Base-by-base conservation (phyloP, 208 protist species). In the Leishmania tropica region DNA sequence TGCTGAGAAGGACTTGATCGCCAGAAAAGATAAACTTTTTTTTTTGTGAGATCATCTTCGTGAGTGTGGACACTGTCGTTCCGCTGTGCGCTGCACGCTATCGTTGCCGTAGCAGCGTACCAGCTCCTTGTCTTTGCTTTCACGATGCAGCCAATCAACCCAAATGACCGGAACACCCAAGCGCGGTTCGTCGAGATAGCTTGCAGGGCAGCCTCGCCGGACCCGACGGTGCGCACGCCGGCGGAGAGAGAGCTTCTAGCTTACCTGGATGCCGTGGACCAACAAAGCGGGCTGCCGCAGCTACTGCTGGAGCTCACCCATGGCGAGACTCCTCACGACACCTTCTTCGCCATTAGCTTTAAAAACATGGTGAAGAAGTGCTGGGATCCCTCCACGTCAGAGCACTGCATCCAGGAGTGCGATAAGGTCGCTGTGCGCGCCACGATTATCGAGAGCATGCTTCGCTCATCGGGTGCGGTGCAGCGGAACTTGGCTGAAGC, bases 401-500 rank as follows among this genome's bases (percentile, higher is more conserved):
- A 98, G 86, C 95, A 96, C 87, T 92, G 87, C 85, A 91, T 98
- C 64, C 87, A 88, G 53, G 91, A 94, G 17, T 56, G 31, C 48
- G 95, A 98, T 60, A 98, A 98, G 85, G 75, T 72, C 17, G 56
- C 86, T 31, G 75, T 96, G 51, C 90, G 93, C 13, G 79, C 88
- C 2, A 84, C 76, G 28, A 90, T 98, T 56, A 90, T 95, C 73
- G 19, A 58, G 10, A 75, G 85, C 19, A 92, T 99, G 90, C 80
- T 99, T 51, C 40, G 40, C 37, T 80, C 90, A 35, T 70, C 90
- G 0, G 28, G 79, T 5, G 79, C 75, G 17, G 77, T 99, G 17
- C 96, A 98, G 83, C 84, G 89, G 72, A 97, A 98, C 81, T 85
- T 99, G n/a, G 89, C 93, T 0, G 98, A 97, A 76, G 88, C 96